Evolutionary conservation across 1,284 basidiomycete genomes (phyloP).

Genomic region (Lentinula novae-zelandiae): DNA sequence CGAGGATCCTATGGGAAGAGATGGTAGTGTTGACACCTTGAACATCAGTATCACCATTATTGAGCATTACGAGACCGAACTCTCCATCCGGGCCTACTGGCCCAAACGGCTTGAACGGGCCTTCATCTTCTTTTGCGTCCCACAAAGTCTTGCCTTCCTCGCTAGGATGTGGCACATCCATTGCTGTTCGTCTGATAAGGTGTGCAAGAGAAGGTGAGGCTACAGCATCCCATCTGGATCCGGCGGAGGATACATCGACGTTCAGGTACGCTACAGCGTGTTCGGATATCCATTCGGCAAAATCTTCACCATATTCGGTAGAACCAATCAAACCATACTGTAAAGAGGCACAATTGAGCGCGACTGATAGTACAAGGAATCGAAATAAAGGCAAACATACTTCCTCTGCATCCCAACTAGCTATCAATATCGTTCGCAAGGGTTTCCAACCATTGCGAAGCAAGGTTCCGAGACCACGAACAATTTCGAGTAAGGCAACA

Average conservation of each 20-base stretch:
- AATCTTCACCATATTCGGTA: constrained; percentile 91
- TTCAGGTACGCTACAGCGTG: constrained; percentile 90
- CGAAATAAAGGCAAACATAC: constrained; percentile 27
- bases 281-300: constrained; percentile 72
- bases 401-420: constrained; percentile 94
- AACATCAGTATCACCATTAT: neutral
- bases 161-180: constrained; percentile 64
- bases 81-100: constrained; percentile 10
- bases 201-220: constrained; percentile 79
- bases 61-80: constrained; percentile 25
- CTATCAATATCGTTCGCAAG: constrained; percentile 82
- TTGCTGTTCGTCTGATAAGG: constrained; percentile 64
- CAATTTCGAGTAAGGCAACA: constrained; percentile 79
- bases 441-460: constrained; percentile 84
- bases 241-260: constrained; percentile 68
- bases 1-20: neutral
- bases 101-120: constrained; percentile 35
- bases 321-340: constrained; percentile 85
- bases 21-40: neutral
- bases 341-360: neutral
- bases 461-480: constrained; percentile 79
- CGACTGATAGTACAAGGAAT: neutral
- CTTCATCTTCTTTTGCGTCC: constrained; percentile 60
- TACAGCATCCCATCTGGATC: constrained; percentile 53
- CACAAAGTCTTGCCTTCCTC: constrained; percentile 51